A percentile compares a stretch with the other conserved stretches of the same genome.
Conservation (phyloP, 116 monocot species). For the Papilionanthe hybrid region DNA sequence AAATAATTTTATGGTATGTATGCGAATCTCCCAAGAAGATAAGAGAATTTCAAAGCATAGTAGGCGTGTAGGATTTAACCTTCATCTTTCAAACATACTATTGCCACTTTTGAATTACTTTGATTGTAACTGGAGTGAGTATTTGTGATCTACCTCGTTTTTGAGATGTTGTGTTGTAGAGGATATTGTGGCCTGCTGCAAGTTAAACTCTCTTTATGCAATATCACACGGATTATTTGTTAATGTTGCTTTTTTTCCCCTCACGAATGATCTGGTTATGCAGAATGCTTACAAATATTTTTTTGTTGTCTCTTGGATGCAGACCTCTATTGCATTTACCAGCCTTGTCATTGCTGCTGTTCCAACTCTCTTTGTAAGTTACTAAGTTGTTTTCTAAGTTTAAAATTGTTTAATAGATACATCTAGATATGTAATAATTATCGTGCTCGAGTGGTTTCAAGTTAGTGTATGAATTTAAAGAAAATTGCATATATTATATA, state of each 20-base stretch:
- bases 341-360: slow-evolving; percentile 68
- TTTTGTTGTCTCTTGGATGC: slow-evolving; percentile 20
- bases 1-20: no score
- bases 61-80: no score
- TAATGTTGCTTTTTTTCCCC: background rate
- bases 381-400: background rate
- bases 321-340: slow-evolving; percentile 77
- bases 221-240: background rate
- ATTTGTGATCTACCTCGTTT: no score
- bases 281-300: background rate
- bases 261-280: background rate
- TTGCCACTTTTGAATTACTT: no score
- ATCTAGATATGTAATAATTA: background rate
- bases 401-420: background rate
- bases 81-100: no score
- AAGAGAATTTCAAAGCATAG: no score
- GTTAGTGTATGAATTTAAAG: background rate
- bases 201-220: background rate
- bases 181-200: background rate
- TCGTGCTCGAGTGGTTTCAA: background rate
- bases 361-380: slow-evolving; percentile 77
- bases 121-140: no score
- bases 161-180: background rate
- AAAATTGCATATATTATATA: background rate
- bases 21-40: no score